Evolutionary conservation across 768 basidiomycete species (phyloP), one percentile per base, ranked within the genome.

Genomic region (Atractiella rhizophila): DNA sequence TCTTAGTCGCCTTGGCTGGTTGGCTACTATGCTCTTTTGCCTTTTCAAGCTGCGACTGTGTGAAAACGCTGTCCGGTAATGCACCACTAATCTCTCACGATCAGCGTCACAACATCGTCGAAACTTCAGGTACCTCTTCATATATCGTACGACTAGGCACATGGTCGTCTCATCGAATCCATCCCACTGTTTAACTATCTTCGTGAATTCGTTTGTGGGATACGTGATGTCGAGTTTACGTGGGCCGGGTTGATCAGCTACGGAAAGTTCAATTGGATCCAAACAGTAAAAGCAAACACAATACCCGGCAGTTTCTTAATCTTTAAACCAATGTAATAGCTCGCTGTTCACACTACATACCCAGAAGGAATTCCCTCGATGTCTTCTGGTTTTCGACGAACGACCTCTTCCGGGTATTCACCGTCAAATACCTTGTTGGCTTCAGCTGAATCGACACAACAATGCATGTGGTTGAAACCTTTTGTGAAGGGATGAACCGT

Each of bases 401-500:
- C 64, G 40, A 85, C 65, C 19, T 66, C 67, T 31, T 74, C 72
- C 16, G 76, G 73, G 16, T 78, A 67, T 46, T 85, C 80, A 33
- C 86, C 91, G 58, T 79, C 76, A 10, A 79, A 79, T 11, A 85
- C 85, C 18, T 69, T 68, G 37, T 73, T 71, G 12, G 91, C 74
- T 63, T 96, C 91, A 38, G 79, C 78, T 42, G 81, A 77, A 45
- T 70, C 68, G 28, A 78, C 53, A 59, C 86, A 94, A 59, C 79
- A 70, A 25, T 70, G 73, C 8, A 74, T 66, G 66, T 79, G 78
- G 48, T 85, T 79, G 56, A 91, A 85, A 37, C 83, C 82, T 58
- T 80, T 85, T 61, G 80, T 68, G 63, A 82, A 91, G 26, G 91
- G 91, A 63, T 96, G 91, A 35, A 85, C 86, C 44, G 85, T 64